A percentile compares a stretch with the other conserved stretches of the same genome.
Evolutionary conservation across 2,329 filamentous ascomycete genomes (phyloP).

Genomic region (Neonectria neomacrospora): DNA sequence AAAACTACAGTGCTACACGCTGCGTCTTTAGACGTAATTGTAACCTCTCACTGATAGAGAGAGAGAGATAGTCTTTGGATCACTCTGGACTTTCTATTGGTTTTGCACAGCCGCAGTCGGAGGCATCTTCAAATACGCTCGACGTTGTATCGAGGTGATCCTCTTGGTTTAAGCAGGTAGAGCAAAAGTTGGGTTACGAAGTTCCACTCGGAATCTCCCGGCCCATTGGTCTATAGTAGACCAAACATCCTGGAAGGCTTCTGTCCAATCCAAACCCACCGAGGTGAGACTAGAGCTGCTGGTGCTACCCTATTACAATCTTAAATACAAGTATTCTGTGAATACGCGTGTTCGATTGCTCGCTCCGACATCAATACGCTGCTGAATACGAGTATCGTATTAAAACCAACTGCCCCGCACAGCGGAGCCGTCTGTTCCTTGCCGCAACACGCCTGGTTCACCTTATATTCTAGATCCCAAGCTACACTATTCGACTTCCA

Average conservation of each 20-base stretch:
- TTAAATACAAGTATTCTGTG: neutral
- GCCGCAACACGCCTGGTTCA: neutral
- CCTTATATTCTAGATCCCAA: neutral
- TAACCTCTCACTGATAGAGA: too few relatives aligned
- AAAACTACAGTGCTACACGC: too few relatives aligned
- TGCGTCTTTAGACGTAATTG: too few relatives aligned
- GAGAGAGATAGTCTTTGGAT: too few relatives aligned
- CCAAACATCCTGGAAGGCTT: neutral
- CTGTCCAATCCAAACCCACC: neutral
- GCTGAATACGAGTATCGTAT: slow-evolving; percentile 1
- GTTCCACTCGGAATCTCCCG: neutral
- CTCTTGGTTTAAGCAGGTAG: too few relatives aligned
- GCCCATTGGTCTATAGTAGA: neutral
- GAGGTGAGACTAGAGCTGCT: neutral
- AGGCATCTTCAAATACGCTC: too few relatives aligned
- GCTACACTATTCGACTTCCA: neutral
- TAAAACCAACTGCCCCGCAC: neutral
- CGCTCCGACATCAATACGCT: neutral
- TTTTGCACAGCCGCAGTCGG: too few relatives aligned
- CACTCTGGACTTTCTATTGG: too few relatives aligned
- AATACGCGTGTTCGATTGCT: neutral
- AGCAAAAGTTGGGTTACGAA: too few relatives aligned
- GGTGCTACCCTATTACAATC: neutral
- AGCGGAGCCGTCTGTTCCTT: neutral
- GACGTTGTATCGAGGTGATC: too few relatives aligned